Evolutionary conservation across 1,139 yeast species (phyloP), one percentile per base, ranked within the genome.

Genomic region (Kodamaea suecica): DNA sequence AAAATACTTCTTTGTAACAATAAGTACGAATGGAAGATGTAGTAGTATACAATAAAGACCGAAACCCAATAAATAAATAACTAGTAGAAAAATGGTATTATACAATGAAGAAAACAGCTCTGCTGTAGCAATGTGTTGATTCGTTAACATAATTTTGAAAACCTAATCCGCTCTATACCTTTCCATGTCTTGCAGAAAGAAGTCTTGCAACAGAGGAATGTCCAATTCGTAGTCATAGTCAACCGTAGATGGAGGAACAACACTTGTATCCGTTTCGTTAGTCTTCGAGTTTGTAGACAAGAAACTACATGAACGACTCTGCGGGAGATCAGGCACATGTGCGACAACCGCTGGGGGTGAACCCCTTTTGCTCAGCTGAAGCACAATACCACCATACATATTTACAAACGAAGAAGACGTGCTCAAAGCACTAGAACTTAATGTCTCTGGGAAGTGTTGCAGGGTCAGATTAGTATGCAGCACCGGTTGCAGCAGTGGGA

Each of bases 171-270:
- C 28, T 25, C 28, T 25, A 25, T 12, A 25, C 17, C 28, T 25
- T 7, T 28, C 38, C 25, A 11, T 12, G 14, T 25, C 28, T 14
- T 25, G 28, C 28, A 41, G 45, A 23, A 41, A 23, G 17, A 43
- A 37, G 17, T 44, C 50, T 27, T 27, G 40, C 28, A 43, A 29
- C 37, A 37, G 36, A 4, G 48, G 48, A 28, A 45, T 34, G 9
- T 42, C 42, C 17, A 43, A 23, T 6, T 44, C 51, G 25, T 43
- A 47, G n/a, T 44, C 49, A 30, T 43, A 36, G 6, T 44, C 40
- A 12, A 21, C 30, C 24, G 40, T 42, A 15, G 35, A 19, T n/a
- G 51, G 45, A 6, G 49, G 48, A 12, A 44, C 31, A 4, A 40
- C 39, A 17, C 31, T 31, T 16, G 47, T 39, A 4, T n/a, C 6